Evolutionary conservation across 2,329 filamentous ascomycete genomes (phyloP).

Genomic region (Aspergillus flavus): DNA sequence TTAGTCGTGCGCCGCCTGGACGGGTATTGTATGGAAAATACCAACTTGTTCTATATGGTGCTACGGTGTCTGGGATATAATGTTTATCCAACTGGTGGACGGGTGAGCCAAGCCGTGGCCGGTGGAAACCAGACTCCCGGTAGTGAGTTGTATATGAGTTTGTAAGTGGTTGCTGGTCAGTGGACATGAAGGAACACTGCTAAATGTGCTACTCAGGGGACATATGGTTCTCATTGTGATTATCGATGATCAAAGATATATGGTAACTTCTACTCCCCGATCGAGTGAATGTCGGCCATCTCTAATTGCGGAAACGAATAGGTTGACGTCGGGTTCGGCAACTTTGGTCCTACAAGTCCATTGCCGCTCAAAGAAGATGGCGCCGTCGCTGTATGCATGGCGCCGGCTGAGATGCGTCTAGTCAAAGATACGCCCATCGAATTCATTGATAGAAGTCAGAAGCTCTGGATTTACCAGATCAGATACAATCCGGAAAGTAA

Average conservation of each 20-base stretch:
- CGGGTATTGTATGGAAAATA: slow-evolving; percentile 66
- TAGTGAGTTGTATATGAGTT: slow-evolving; percentile 48
- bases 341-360: slow-evolving; percentile 61
- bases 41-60: slow-evolving; percentile 55
- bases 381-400: slow-evolving; percentile 47
- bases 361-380: slow-evolving; percentile 53
- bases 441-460: slow-evolving; percentile 45
- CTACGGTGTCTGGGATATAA: slow-evolving; percentile 55
- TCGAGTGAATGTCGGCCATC: neutral
- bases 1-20: slow-evolving; percentile 54
- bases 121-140: slow-evolving; percentile 19
- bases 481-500: slow-evolving; percentile 50
- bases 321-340: slow-evolving; percentile 67
- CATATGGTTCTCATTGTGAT: slow-evolving; percentile 66
- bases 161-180: slow-evolving; percentile 37
- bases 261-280: slow-evolving; percentile 29
- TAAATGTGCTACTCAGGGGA: slow-evolving; percentile 29
- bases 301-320: slow-evolving; percentile 33
- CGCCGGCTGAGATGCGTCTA: slow-evolving; percentile 60
- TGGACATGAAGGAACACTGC: neutral
- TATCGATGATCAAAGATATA: slow-evolving; percentile 50
- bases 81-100: slow-evolving; percentile 59
- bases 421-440: slow-evolving; percentile 52
- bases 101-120: slow-evolving; percentile 41
- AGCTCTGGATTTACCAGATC: slow-evolving; percentile 67